Percentiles rank a stretch among this genome's conserved stretches.
phyloP scores from a whole-genome alignment of 768 basidiomycete species.

The Dentipellis fragilis region DNA sequence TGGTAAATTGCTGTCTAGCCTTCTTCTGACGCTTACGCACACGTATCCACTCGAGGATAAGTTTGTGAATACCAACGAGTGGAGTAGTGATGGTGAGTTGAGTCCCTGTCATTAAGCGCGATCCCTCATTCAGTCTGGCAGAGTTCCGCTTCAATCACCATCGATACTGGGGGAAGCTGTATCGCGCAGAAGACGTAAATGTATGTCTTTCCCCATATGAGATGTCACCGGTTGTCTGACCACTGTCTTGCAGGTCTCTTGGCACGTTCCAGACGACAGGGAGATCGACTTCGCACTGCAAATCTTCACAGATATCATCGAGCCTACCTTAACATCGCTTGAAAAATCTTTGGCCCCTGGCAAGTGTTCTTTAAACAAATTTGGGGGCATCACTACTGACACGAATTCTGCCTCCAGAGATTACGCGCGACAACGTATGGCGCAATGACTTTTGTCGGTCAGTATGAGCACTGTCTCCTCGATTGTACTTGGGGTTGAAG shows the following conservation, averaged over 20 bases:
- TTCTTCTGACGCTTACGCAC: conserved; percentile 65
- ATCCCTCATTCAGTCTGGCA: conserved; percentile 17
- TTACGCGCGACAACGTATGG: conserved; percentile 54
- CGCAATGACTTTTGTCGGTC: conserved; percentile 81
- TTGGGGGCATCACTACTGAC: not conserved
- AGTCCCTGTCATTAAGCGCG: not conserved
- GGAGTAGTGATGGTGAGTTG: conserved; percentile 53
- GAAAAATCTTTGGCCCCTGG: conserved; percentile 47
- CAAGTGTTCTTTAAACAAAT: conserved; percentile 20
- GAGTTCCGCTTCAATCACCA: conserved; percentile 66
- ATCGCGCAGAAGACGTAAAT: conserved; percentile 57
- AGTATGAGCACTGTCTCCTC: conserved; percentile 13
- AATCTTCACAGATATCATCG: conserved; percentile 56
- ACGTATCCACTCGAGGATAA: conserved; percentile 75
- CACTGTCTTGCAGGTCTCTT: conserved; percentile 38
- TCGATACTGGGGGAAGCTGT: conserved; percentile 73
- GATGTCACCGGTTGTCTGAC: not conserved
- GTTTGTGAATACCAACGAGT: conserved; percentile 71
- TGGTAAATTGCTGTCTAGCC: conserved; percentile 65
- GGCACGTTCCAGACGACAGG: conserved; percentile 65
- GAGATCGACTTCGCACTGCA: conserved; percentile 70
- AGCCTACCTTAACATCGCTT: conserved; percentile 48
- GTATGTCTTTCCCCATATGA: conserved; percentile 27
- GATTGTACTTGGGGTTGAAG: not conserved
- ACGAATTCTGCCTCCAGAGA: conserved; percentile 20